Conservation (phyloP, 2,329 filamentous ascomycete species). For the Beauveria sp. region DNA sequence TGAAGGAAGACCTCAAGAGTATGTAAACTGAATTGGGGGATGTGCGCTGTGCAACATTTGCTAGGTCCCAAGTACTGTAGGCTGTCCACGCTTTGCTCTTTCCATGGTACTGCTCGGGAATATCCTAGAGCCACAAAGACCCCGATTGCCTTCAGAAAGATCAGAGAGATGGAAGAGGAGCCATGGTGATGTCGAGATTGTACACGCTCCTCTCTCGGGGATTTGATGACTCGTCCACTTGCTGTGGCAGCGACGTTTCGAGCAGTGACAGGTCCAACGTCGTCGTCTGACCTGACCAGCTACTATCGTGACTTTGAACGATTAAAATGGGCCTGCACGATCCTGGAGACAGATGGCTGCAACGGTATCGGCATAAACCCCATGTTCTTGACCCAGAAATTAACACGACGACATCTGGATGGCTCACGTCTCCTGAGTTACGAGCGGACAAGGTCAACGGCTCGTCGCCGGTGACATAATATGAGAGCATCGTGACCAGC, state of each 20-base stretch:
- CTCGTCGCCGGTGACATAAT: not conserved
- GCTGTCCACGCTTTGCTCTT: not conserved
- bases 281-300: conserved; percentile 3
- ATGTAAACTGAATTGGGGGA: not conserved
- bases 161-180: not conserved
- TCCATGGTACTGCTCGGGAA: not conserved
- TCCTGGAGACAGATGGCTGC: conserved; percentile 9
- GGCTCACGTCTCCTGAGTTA: not conserved
- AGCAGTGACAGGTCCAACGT: not conserved
- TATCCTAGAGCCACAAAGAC: not conserved
- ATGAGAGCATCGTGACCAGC: not conserved
- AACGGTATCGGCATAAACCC: conserved; percentile 2
- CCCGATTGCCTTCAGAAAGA: not conserved
- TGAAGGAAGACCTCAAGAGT: not conserved
- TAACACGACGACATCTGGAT: not conserved
- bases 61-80: not conserved
- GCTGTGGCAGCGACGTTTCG: not conserved
- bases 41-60: not conserved
- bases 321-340: conserved; percentile 10
- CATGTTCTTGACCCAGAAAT: not conserved
- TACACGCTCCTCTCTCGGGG: not conserved
- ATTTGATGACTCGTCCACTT: not conserved
- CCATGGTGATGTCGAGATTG: not conserved
- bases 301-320: conserved; percentile 8
- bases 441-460: not conserved